Evolutionary conservation across 2,329 filamentous ascomycete genomes (phyloP), one percentile per base, ranked within the genome.

Genomic region (Triangularia verruculosa): DNA sequence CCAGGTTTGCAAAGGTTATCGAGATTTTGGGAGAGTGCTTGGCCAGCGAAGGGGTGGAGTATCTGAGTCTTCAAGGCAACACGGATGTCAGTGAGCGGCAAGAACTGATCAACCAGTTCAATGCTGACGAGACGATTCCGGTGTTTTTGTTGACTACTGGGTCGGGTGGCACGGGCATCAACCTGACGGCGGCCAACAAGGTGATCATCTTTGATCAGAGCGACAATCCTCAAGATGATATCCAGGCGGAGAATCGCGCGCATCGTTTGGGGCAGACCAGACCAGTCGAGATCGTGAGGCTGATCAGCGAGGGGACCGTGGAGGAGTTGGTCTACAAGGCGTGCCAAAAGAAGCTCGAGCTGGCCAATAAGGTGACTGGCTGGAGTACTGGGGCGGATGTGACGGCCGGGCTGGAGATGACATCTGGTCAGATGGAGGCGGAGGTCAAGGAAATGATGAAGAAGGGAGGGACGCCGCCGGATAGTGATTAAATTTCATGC

Each of bases 181-280:
- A 99, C 76, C 79, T 99, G 61, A 95, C 94, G 7, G 91, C 90
- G 34, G 95, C 95, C 4, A 98, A 98, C 80, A 98, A 97, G 78
- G 94, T 99, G 70, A 87, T 99, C 76, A 95, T 99, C 72, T 97
- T 98, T 74, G 95, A 99, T 76, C 90, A 91, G 67, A 92, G 89
- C n/a, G 97, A 97, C 79, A 99, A 99, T 71, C 95, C 95, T 0
- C 95, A 99, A 74, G 94, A 98, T 70, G 95, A 99, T 73, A 88
- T 97, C n/a, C 95, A 99, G 75, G 95, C 95, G 0, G 95, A 98
- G 80, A 98, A 99, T 75, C 89, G 95, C 17, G 95, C 95, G 0
- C 95, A 99, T 77, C 89, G 95, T 13, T 91, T 99, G 8, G 95
- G 95, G 0, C 95, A 99, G 79, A 93, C 86, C 28, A 83, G 91